Evolutionary conservation across 2,329 filamentous ascomycete species (phyloP).

Genomic region (Sordariomycetes sp.): DNA sequence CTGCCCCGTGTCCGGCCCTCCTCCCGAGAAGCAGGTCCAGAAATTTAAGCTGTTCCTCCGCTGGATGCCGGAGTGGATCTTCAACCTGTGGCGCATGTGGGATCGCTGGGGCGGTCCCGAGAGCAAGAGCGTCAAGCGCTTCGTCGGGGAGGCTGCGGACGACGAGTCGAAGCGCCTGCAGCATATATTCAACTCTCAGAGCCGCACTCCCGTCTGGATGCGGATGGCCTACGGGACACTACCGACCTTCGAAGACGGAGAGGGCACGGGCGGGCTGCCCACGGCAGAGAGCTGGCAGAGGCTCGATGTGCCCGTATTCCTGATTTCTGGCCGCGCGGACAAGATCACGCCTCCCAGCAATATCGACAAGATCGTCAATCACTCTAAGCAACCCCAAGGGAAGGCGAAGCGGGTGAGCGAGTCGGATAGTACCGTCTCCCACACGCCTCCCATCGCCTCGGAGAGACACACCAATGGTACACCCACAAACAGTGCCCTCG

Average conservation of each 20-base stretch:
- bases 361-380: constrained; percentile 52
- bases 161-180: constrained; percentile 57
- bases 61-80: constrained; percentile 55
- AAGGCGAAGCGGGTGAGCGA: neutral
- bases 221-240: constrained; percentile 68
- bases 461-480: neutral
- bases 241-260: constrained; percentile 44
- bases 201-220: constrained; percentile 69
- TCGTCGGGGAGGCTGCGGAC: constrained; percentile 60
- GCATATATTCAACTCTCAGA: constrained; percentile 70
- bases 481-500: neutral
- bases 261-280: constrained; percentile 51
- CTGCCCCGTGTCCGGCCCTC: constrained; percentile 63
- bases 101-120: constrained; percentile 69
- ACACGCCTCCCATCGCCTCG: neutral
- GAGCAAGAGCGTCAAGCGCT: constrained; percentile 69
- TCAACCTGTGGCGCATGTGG: constrained; percentile 67
- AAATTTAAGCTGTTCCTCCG: constrained; percentile 48
- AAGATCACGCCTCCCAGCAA: constrained; percentile 62
- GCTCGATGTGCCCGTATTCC: constrained; percentile 62
- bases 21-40: constrained; percentile 29
- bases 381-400: neutral
- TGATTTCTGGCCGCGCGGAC: constrained; percentile 72
- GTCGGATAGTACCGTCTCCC: neutral
- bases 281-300: constrained; percentile 61